phyloP scores from a whole-genome alignment of 805 yeast genomes.

The Zygosaccharomyces siamensis region DNA sequence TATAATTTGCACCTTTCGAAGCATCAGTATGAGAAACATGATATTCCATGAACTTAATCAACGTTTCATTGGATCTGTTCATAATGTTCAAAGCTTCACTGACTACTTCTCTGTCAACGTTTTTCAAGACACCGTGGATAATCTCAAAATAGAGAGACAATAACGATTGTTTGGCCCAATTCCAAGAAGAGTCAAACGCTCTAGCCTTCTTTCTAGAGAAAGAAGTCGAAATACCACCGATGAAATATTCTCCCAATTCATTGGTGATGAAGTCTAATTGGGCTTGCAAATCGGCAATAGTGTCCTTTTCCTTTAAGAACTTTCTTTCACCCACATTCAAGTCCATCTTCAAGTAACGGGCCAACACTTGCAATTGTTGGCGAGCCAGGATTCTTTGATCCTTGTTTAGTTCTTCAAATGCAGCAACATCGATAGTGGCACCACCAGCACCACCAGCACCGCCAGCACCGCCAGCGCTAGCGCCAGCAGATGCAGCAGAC shows the following conservation, averaged over 20 bases:
- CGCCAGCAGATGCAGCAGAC: constrained; percentile 56
- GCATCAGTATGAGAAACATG: constrained; percentile 57
- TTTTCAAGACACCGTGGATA: constrained; percentile 85
- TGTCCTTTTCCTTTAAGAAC: constrained; percentile 70
- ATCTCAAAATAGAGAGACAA: constrained; percentile 91
- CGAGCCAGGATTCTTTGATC: constrained; percentile 47
- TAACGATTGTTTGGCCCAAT: constrained; percentile 99
- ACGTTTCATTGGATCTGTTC: constrained; percentile 93
- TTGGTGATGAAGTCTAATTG: constrained; percentile 73
- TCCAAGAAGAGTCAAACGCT: constrained; percentile 96
- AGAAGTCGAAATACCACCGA: constrained; percentile 83
- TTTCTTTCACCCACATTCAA: constrained; percentile 87
- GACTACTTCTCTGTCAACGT: constrained; percentile 93
- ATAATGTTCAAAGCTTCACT: constrained; percentile 93
- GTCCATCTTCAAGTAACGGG: constrained; percentile 91
- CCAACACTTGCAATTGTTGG: constrained; percentile 76
- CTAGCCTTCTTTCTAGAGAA: constrained; percentile 93
- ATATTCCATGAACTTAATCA: constrained; percentile 96
- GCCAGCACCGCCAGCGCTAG: constrained; percentile 46
- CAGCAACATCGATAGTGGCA: constrained; percentile 91
- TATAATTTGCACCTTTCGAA: constrained; percentile 84
- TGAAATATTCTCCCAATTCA: constrained; percentile 89
- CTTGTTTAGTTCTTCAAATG: constrained; percentile 64
- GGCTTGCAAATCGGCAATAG: constrained; percentile 73
- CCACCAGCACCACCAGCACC: constrained; percentile 65